Percentiles rank a stretch among this genome's conserved stretches.
phyloP scores from a whole-genome alignment of 2,329 filamentous ascomycete genomes.

The Furcasterigmium sp. region DNA sequence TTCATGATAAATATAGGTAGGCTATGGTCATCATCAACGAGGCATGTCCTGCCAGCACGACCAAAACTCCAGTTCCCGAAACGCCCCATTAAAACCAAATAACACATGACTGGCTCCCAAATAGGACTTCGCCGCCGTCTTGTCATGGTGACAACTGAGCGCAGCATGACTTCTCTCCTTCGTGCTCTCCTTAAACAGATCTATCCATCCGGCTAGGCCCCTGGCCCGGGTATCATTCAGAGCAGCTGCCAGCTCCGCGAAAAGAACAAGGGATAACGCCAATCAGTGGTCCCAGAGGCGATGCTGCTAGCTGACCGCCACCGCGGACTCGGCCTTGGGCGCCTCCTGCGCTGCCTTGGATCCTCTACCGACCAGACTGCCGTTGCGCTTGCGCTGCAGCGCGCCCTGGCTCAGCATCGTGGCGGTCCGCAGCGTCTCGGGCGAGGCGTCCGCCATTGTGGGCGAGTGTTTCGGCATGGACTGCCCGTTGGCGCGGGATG shows the following conservation, averaged over 20 bases:
- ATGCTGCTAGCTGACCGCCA: background rate
- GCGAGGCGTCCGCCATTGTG: background rate
- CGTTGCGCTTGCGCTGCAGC: background rate
- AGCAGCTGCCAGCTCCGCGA: background rate
- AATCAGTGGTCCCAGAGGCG: background rate
- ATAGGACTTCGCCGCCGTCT: too few relatives aligned
- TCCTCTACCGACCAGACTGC: conserved; percentile 18
- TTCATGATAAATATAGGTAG: too few relatives aligned
- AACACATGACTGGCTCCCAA: too few relatives aligned
- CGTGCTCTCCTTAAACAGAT: too few relatives aligned
- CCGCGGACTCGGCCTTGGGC: background rate
- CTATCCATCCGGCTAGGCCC: too few relatives aligned
- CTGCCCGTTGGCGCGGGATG: conserved; percentile 2
- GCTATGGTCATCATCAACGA: conserved; percentile 98
- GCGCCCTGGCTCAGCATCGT: background rate
- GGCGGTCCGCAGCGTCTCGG: background rate
- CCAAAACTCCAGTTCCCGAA: conserved; percentile 21
- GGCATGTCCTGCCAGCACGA: conserved; percentile 84
- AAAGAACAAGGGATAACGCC: background rate
- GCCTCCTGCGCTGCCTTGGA: conserved; percentile 26
- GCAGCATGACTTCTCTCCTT: too few relatives aligned
- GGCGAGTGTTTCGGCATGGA: background rate
- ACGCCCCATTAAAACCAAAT: too few relatives aligned
- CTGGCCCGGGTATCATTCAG: conserved; percentile 1
- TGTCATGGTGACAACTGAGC: too few relatives aligned